phyloP scores from a whole-genome alignment of 768 basidiomycete species.

The Russula sp. region DNA sequence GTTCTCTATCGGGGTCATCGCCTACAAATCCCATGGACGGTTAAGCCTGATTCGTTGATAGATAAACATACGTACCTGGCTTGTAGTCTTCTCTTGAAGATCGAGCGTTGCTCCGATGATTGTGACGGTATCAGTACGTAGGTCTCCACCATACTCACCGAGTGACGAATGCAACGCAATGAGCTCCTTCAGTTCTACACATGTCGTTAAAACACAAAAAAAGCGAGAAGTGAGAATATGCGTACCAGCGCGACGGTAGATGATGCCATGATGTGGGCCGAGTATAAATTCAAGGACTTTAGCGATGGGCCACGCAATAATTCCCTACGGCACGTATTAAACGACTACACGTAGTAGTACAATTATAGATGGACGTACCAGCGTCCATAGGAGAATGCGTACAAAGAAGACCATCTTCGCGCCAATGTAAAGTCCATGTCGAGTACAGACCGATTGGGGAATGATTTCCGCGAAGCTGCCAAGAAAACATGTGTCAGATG shows the following conservation, averaged over 20 bases:
- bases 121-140: constrained; percentile 81
- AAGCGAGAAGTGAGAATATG: not conserved
- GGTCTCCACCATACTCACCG: constrained; percentile 76
- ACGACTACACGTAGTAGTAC: not conserved
- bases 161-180: constrained; percentile 82
- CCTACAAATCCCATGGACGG: constrained; percentile 38
- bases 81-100: constrained; percentile 80
- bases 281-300: constrained; percentile 75
- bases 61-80: constrained; percentile 37
- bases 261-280: constrained; percentile 85
- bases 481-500: constrained; percentile 1
- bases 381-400: constrained; percentile 58
- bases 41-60: not conserved
- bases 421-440: constrained; percentile 84
- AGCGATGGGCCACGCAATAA: constrained; percentile 83
- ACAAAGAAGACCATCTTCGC: constrained; percentile 81
- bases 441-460: constrained; percentile 88
- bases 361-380: constrained; percentile 46
- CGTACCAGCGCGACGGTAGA: constrained; percentile 67
- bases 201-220: not conserved
- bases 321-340: constrained; percentile 44
- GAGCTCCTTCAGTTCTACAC: constrained; percentile 70
- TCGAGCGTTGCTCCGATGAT: constrained; percentile 90
- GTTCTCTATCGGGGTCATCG: constrained; percentile 75
- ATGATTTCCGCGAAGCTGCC: constrained; percentile 86